These are phyloP conservation scores for Artomyces pyxidatus DNA, from an alignment of 768 basidiomycete species.

Conservation along the genomic window DNA sequence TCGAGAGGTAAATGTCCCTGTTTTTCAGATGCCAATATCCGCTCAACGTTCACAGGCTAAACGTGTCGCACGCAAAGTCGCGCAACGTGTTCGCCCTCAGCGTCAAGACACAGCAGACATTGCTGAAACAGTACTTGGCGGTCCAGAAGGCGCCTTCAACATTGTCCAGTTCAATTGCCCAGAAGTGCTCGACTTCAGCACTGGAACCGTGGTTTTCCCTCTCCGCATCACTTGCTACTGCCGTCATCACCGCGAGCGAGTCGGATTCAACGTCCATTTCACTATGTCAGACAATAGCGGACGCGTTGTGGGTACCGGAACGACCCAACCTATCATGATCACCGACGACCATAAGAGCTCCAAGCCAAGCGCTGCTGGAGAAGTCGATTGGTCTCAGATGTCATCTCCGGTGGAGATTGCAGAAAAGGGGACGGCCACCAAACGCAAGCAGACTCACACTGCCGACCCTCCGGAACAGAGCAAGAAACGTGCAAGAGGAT, in stretches of 20 bases:
- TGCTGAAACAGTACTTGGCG: constrained; percentile 39
- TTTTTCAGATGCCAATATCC: constrained; percentile 6
- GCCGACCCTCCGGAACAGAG: constrained; percentile 19
- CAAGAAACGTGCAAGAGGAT: constrained; percentile 66
- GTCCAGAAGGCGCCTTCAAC: constrained; percentile 63
- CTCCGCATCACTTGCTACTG: constrained; percentile 97
- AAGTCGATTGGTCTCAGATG: constrained; percentile 43
- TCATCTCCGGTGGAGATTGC: constrained; percentile 3
- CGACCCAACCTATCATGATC: constrained; percentile 91
- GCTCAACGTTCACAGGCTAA: constrained; percentile 53
- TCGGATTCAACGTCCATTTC: constrained; percentile 88
- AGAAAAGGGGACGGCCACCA: constrained; percentile 20
- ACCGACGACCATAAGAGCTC: constrained; percentile 98
- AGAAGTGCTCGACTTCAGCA: constrained; percentile 80
- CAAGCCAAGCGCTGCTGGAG: constrained; percentile 18
- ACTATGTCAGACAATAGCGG: constrained; percentile 76
- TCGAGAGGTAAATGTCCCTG: constrained; percentile 55
- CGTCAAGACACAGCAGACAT: constrained; percentile 73
- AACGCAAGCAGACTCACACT: constrained; percentile 40
- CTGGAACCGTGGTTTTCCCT: constrained; percentile 84
- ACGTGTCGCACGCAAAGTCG: constrained; percentile 82
- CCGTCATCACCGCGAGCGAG: constrained; percentile 95
- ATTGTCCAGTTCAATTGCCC: constrained; percentile 96
- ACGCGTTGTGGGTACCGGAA: constrained; percentile 71
- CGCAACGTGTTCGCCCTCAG: constrained; percentile 71